phyloP scores from a whole-genome alignment of 2,329 filamentous ascomycete species.

The Exserohilum rostratum region DNA sequence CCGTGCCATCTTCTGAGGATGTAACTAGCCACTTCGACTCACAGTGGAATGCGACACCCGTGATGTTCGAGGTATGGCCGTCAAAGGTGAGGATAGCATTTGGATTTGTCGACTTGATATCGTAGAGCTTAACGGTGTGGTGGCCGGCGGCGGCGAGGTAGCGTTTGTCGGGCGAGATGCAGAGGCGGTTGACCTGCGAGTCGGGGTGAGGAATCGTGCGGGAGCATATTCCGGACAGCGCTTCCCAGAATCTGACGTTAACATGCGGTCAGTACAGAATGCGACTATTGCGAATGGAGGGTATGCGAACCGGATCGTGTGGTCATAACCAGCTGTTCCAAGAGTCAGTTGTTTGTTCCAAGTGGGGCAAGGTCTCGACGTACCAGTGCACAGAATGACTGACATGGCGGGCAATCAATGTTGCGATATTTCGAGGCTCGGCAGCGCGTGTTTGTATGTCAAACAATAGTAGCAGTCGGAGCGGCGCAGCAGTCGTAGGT shows the following conservation, averaged over 20 bases:
- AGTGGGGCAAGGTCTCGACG: conserved; percentile 36
- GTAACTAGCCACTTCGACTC: conserved; percentile 99
- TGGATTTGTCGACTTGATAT: conserved; percentile 98
- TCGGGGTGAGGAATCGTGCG: conserved; percentile 98
- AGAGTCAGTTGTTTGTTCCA: conserved; percentile 27
- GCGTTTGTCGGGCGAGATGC: conserved; percentile 97
- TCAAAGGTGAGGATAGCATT: conserved; percentile 93
- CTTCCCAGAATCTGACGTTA: conserved; percentile 86
- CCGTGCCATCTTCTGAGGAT: conserved; percentile 92
- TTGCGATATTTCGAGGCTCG: background rate
- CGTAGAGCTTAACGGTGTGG: conserved; percentile 95
- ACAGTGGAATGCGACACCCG: conserved; percentile 95
- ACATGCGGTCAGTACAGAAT: conserved; percentile 16
- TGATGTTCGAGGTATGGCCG: conserved; percentile 94
- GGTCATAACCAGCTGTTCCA: conserved; percentile 70
- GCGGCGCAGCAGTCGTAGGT: background rate
- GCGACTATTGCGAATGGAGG: background rate
- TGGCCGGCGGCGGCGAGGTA: conserved; percentile 83
- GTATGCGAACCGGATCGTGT: conserved; percentile 69
- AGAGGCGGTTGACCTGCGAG: conserved; percentile 96
- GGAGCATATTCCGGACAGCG: conserved; percentile 94
- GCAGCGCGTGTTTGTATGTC: background rate
- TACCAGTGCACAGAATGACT: conserved; percentile 71
- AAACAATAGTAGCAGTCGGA: background rate
- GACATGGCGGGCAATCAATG: conserved; percentile 56